Conservation (phyloP, 495 filamentous ascomycete genomes). For the Aspergillus indologenus region DNA sequence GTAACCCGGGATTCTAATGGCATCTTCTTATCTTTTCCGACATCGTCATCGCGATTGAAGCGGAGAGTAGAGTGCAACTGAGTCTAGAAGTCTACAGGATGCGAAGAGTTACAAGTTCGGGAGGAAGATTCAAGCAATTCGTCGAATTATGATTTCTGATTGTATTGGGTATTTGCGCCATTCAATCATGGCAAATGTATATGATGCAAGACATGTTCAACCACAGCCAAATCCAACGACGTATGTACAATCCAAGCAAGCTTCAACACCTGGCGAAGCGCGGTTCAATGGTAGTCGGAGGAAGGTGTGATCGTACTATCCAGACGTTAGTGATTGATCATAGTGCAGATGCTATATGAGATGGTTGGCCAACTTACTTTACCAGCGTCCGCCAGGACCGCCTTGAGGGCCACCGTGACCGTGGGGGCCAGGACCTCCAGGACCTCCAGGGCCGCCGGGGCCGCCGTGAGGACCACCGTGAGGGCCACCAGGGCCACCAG, state of each 20-base stretch:
- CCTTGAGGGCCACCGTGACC: background rate
- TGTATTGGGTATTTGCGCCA: background rate
- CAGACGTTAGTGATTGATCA: background rate
- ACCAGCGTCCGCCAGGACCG: background rate
- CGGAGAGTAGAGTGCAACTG: too few species aligned
- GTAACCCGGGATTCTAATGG: too few species aligned
- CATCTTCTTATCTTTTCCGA: too few species aligned
- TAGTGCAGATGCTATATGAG: background rate
- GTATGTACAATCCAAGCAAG: background rate
- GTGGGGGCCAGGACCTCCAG: background rate
- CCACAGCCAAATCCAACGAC: background rate
- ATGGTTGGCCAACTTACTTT: background rate
- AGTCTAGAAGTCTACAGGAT: too few species aligned
- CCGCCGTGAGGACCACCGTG: background rate
- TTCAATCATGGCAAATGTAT: background rate
- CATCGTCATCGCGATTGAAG: too few species aligned
- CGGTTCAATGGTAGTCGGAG: background rate
- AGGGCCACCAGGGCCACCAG: background rate
- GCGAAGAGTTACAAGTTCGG: too few species aligned
- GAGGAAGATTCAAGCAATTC: too few species aligned
- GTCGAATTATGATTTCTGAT: background rate
- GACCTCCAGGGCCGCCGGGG: background rate
- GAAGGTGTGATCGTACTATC: background rate
- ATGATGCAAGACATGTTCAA: background rate
- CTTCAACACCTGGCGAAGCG: background rate